phyloP scores from a whole-genome alignment of 1,284 basidiomycete genomes.

The Cutaneotrichosporon dermatis region DNA sequence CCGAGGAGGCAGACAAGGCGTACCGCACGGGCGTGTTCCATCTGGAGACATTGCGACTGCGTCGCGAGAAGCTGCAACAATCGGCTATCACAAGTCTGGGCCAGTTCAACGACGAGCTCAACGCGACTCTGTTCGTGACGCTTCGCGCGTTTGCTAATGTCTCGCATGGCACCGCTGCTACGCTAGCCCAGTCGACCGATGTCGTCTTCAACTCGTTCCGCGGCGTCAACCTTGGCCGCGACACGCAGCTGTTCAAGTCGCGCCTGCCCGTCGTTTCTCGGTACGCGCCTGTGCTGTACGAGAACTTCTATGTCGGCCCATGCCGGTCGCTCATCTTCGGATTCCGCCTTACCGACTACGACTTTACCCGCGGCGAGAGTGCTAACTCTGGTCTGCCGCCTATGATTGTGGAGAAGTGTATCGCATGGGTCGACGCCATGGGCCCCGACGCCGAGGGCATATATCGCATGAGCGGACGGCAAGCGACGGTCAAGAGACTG shows the following conservation, averaged over 20 bases:
- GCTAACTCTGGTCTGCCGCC: constrained; percentile 62
- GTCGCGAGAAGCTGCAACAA: constrained; percentile 74
- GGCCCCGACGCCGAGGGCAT: constrained; percentile 74
- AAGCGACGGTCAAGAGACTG: constrained; percentile 70
- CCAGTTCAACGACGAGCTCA: constrained; percentile 70
- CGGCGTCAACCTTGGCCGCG: constrained; percentile 64
- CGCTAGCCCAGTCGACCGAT: constrained; percentile 57
- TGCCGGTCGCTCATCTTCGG: constrained; percentile 82
- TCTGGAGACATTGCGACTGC: constrained; percentile 82
- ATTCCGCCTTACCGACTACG: constrained; percentile 85
- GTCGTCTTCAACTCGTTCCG: constrained; percentile 53
- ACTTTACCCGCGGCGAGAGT: constrained; percentile 70
- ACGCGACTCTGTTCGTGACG: constrained; percentile 60
- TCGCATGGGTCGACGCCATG: constrained; percentile 74
- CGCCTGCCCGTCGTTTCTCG: constrained; percentile 5
- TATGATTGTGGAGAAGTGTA: constrained; percentile 76
- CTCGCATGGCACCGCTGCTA: constrained; percentile 52
- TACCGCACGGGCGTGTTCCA: constrained; percentile 89
- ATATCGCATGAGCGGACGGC: constrained; percentile 61
- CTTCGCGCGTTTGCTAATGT: constrained; percentile 72
- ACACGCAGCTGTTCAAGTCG: constrained; percentile 46
- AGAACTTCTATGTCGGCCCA: constrained; percentile 61
- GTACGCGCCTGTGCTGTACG: constrained; percentile 34
- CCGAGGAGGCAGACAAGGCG: constrained; percentile 92
- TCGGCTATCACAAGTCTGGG: constrained; percentile 79